phyloP scores from a whole-genome alignment of 371 early-diverging fungal species.

The Mucor lusitanicus region DNA sequence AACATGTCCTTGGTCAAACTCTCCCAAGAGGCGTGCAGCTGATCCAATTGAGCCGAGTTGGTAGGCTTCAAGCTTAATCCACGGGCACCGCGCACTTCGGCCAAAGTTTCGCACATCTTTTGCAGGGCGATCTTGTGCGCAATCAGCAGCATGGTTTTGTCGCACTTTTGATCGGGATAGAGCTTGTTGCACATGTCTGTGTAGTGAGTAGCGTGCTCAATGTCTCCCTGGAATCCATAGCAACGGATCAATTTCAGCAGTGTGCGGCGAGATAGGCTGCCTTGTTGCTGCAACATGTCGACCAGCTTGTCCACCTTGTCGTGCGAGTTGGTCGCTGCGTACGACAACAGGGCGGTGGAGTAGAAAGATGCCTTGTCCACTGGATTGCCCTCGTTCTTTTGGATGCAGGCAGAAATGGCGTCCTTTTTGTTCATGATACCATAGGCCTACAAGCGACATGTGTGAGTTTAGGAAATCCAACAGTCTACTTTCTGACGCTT shows the following conservation, averaged over 20 bases:
- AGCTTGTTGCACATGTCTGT: conserved; percentile 11
- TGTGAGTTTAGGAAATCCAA: too few species aligned
- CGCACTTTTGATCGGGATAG: conserved; percentile 12
- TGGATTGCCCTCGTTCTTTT: not conserved
- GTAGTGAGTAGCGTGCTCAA: conserved; percentile 15
- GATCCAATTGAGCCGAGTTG: conserved; percentile 9
- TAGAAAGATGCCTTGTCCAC: not conserved
- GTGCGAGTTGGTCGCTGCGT: conserved; percentile 18
- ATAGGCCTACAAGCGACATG: not conserved
- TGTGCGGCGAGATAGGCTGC: not conserved
- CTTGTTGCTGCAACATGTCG: conserved; percentile 9
- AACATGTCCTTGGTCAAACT: conserved; percentile 18
- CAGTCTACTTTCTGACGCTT: conserved; percentile 8
- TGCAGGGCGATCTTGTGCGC: conserved; percentile 26
- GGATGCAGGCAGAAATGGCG: not conserved
- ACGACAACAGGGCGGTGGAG: conserved; percentile 20
- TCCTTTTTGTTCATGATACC: conserved; percentile 29
- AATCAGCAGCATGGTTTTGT: conserved; percentile 25
- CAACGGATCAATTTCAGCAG: conserved; percentile 26
- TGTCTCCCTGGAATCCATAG: conserved; percentile 30
- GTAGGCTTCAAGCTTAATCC: conserved; percentile 18
- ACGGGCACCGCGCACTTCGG: conserved; percentile 7
- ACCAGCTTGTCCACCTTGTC: conserved; percentile 19
- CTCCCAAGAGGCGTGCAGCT: conserved; percentile 29
- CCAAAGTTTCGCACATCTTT: conserved; percentile 2